Base-by-base conservation (phyloP, 1,284 basidiomycete genomes). In the Pulveroboletus sp. region DNA sequence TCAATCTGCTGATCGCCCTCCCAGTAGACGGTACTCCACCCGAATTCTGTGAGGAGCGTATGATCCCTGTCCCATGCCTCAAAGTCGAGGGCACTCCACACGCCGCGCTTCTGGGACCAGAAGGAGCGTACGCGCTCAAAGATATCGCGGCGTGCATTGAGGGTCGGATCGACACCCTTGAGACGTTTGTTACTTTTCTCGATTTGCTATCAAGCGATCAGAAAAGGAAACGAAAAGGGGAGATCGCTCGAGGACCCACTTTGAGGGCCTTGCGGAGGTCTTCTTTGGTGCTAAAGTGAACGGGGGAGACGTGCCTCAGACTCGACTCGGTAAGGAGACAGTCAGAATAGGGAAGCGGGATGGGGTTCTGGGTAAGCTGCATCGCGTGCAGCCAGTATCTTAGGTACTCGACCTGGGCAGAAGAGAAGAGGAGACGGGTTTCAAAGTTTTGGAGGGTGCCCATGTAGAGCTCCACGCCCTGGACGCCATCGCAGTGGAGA, bases 311-410 rank as follows among this genome's bases (percentile, higher is more conserved):
- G 42, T 76, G 78, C 26, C 79, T 76, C 26, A 91, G 74, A 48
- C 81, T 75, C 19, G 76, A 77, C 36, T 74, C 71, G 0, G 78
- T 80, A 60, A 91, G 74, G 51, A 92, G 78, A 62, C 84, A 89
- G 59, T 88, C 81, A 5, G 84, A 86, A 60, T 86, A 84, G 2
- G 90, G 90, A 19, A 92, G 70, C 11, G 88, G 82, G 40, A 92
- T 79, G 21, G 77, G 75, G 12, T 76, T 68, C 55, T 82, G 77
- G 0, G 89, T 90, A 52, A 93, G 76, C 48, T 80, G 73, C 78
- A 86, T 85, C 0, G 84, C 82, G 65, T 90, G 81, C 46, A 95
- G 80, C 83, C 89, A 95, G 70, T 94, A 93, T 52, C 89, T 81
- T 17, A 90, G 69, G 69, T 93, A 95, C 69, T 93, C 88, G 57